Evolutionary conservation across 2,329 filamentous ascomycete species (phyloP).

Genomic region (Calonectria henricotiae): DNA sequence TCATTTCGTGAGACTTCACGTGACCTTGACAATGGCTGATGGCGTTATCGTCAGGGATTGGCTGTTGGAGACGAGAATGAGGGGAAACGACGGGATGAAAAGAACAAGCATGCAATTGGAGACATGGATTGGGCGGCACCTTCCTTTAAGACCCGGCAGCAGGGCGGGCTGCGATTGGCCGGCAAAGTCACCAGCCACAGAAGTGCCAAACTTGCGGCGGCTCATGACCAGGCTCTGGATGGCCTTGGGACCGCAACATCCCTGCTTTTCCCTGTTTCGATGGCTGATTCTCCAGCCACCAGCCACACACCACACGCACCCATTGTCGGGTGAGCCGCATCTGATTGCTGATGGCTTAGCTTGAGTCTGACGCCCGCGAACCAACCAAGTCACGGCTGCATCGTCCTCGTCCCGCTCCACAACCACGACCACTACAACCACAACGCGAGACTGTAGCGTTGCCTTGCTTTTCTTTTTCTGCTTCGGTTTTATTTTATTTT

Average conservation of each 20-base stretch:
- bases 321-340: slow-evolving; percentile 47
- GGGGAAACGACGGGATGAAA: not conserved
- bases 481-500: slow-evolving; percentile 30
- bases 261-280: not conserved
- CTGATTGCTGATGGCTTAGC: slow-evolving; percentile 30
- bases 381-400: slow-evolving; percentile 35
- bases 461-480: slow-evolving; percentile 41
- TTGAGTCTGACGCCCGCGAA: slow-evolving; percentile 22
- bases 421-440: slow-evolving; percentile 30
- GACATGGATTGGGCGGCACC: slow-evolving; percentile 27
- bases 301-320: slow-evolving; percentile 32
- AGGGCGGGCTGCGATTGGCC: slow-evolving; percentile 4
- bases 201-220: not conserved
- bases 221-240: too few relatives aligned
- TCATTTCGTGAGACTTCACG: not conserved
- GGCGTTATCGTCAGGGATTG: slow-evolving; percentile 13
- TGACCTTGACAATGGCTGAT: slow-evolving; percentile 8
- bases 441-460: slow-evolving; percentile 39
- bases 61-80: slow-evolving; percentile 13
- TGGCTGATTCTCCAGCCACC: slow-evolving; percentile 33
- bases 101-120: slow-evolving; percentile 18
- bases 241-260: not conserved
- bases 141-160: slow-evolving; percentile 2
- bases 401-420: slow-evolving; percentile 35
- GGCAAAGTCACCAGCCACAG: slow-evolving; percentile 7